Percentiles rank a stretch among this genome's conserved stretches.
These are phyloP conservation scores for Paecilomyces dactylethromorphus DNA, from an alignment of 2,329 filamentous ascomycete genomes.

Conservation along the genomic window DNA sequence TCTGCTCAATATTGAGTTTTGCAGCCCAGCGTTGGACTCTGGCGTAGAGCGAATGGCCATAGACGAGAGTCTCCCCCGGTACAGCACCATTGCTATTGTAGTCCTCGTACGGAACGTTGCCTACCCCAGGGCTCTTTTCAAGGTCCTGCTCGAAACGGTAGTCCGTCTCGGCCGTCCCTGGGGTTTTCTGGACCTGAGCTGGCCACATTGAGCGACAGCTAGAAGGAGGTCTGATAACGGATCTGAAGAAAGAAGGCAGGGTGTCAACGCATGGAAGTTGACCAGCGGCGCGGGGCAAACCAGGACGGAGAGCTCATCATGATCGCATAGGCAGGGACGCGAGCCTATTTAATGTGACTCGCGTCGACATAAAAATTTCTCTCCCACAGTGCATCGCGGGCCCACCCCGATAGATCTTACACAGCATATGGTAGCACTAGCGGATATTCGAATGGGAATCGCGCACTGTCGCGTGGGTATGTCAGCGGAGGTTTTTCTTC, in stretches of 20 bases:
- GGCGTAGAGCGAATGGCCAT: slow-evolving; percentile 51
- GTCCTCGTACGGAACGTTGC: slow-evolving; percentile 20
- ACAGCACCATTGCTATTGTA: slow-evolving; percentile 42
- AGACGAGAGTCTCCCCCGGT: slow-evolving; percentile 52
- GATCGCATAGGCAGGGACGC: background rate
- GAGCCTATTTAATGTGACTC: background rate
- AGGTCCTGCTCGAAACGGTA: slow-evolving; percentile 16
- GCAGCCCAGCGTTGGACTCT: slow-evolving; percentile 58
- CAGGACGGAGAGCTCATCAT: background rate
- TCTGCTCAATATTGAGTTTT: slow-evolving; percentile 62
- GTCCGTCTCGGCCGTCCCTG: background rate
- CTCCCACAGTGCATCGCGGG: background rate
- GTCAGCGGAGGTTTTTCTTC: background rate
- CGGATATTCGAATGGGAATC: background rate
- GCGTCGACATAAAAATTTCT: background rate
- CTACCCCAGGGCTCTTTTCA: slow-evolving; percentile 26
- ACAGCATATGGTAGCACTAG: background rate
- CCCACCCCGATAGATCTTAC: background rate
- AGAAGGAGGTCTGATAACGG: background rate
- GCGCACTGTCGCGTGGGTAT: background rate
- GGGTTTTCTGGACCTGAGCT: background rate
- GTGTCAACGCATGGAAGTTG: background rate
- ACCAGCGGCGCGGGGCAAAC: background rate
- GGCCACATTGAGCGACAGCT: background rate
- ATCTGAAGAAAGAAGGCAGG: background rate